Percentiles rank a stretch among this genome's conserved stretches.
Conservation (phyloP, 202 grass and related monocot genomes). For the Brachypodium distachyon region DNA sequence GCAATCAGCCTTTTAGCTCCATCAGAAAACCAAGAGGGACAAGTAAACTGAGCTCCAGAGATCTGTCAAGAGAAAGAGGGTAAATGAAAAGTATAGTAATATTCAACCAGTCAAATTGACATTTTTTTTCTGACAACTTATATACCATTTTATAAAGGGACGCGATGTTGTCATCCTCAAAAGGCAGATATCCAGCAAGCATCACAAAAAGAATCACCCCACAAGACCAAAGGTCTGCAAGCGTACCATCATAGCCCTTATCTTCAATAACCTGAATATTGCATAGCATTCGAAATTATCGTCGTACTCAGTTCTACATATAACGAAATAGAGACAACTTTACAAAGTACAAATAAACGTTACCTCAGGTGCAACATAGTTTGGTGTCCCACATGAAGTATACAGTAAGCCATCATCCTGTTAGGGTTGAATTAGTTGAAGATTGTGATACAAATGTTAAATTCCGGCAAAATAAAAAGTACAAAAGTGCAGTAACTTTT, state of each 20-base stretch:
- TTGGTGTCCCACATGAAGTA: slow-evolving; percentile 82
- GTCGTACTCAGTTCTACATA: not conserved
- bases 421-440: not conserved
- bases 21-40: slow-evolving; percentile 74
- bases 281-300: not conserved
- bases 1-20: slow-evolving; percentile 68
- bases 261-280: slow-evolving; percentile 64
- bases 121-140: not conserved
- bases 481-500: not conserved
- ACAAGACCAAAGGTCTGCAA: slow-evolving; percentile 79
- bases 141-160: slow-evolving; percentile 66
- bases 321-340: not conserved
- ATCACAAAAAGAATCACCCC: slow-evolving; percentile 84
- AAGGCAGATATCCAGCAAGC: slow-evolving; percentile 75
- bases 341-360: not conserved
- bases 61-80: slow-evolving; percentile 41
- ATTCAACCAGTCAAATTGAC: not conserved
- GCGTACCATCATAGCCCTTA: slow-evolving; percentile 78
- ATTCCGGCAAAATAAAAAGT: not conserved
- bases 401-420: slow-evolving; percentile 78
- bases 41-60: slow-evolving; percentile 63
- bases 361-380: slow-evolving; percentile 92
- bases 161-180: slow-evolving; percentile 68
- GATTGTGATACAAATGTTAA: not conserved
- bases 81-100: slow-evolving; percentile 16